Evolutionary conservation across 2,329 filamentous ascomycete species (phyloP).

Genomic region (Xylaria sp.): DNA sequence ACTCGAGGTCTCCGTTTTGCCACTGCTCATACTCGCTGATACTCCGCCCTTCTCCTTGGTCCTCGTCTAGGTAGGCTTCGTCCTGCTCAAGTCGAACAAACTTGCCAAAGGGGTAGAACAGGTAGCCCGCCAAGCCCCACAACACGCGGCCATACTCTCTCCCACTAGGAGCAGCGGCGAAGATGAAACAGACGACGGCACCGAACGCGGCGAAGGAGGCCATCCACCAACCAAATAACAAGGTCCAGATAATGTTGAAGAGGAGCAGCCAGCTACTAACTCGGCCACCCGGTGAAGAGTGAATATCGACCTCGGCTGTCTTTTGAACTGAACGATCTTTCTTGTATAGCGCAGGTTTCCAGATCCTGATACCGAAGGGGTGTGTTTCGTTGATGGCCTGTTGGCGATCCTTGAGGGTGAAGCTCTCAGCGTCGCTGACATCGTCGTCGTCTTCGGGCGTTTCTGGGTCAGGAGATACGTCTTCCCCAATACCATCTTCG

Average conservation of each 20-base stretch:
- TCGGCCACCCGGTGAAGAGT: slow-evolving; percentile 88
- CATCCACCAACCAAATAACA: slow-evolving; percentile 97
- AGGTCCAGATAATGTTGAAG: slow-evolving; percentile 90
- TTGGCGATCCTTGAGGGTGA: slow-evolving; percentile 95
- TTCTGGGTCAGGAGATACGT: slow-evolving; percentile 36
- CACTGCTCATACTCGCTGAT: slow-evolving; percentile 99
- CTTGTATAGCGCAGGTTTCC: slow-evolving; percentile 99
- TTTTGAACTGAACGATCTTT: slow-evolving; percentile 96
- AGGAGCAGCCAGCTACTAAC: slow-evolving; percentile 86
- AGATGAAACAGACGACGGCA: slow-evolving; percentile 80
- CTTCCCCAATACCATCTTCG: slow-evolving; percentile 50
- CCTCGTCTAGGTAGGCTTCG: slow-evolving; percentile 92
- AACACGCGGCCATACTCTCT: slow-evolving; percentile 87
- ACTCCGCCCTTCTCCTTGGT: slow-evolving; percentile 93
- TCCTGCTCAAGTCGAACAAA: slow-evolving; percentile 94
- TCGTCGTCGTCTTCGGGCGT: slow-evolving; percentile 68
- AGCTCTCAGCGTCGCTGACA: slow-evolving; percentile 93
- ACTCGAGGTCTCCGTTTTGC: slow-evolving; percentile 97
- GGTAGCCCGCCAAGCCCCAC: slow-evolving; percentile 83
- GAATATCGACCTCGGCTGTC: slow-evolving; percentile 95
- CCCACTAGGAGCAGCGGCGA: slow-evolving; percentile 82
- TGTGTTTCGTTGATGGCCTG: slow-evolving; percentile 99
- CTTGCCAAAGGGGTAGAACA: slow-evolving; percentile 97
- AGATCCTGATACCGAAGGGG: slow-evolving; percentile 97
- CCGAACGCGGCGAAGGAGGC: slow-evolving; percentile 78